Conservation (phyloP, 495 filamentous ascomycete species). For the Xylaria nigripes region DNA sequence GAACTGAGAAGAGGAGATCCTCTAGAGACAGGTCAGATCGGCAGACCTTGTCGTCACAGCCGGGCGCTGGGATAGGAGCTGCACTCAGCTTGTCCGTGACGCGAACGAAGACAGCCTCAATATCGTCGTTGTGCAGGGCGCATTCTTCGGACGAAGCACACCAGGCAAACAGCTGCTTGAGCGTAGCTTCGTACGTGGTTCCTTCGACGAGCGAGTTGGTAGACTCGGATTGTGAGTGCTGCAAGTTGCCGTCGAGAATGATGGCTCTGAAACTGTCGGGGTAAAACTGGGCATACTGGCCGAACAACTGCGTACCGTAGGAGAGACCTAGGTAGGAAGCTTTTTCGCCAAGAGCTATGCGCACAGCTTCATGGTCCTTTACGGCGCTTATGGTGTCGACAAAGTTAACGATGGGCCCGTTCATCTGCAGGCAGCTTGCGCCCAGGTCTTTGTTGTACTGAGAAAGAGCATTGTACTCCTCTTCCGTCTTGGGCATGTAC, state of each 20-base stretch:
- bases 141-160: constrained; percentile 21
- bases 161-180: constrained; percentile 35
- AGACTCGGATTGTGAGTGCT: constrained; percentile 28
- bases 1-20: constrained; percentile 17
- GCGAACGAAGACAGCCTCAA: constrained; percentile 21
- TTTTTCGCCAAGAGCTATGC: constrained; percentile 30
- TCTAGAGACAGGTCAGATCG: constrained; percentile 15
- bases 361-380: constrained; percentile 38
- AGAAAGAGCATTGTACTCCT: constrained; percentile 24
- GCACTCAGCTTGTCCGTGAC: constrained; percentile 18
- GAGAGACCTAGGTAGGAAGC: constrained; percentile 37
- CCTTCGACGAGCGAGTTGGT: constrained; percentile 23
- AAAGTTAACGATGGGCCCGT: constrained; percentile 28
- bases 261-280: constrained; percentile 24
- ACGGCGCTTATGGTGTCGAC: constrained; percentile 36
- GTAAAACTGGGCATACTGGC: constrained; percentile 32
- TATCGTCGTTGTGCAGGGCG: constrained; percentile 21
- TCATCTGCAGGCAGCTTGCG: constrained; percentile 30
- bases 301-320: constrained; percentile 48
- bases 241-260: constrained; percentile 26
- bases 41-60: constrained; percentile 20
- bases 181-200: constrained; percentile 22
- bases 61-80: constrained; percentile 27
- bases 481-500: constrained; percentile 25
- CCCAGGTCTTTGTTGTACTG: constrained; percentile 28